Conservation (phyloP, 306 rosid species). For the Trifolium repens region DNA sequence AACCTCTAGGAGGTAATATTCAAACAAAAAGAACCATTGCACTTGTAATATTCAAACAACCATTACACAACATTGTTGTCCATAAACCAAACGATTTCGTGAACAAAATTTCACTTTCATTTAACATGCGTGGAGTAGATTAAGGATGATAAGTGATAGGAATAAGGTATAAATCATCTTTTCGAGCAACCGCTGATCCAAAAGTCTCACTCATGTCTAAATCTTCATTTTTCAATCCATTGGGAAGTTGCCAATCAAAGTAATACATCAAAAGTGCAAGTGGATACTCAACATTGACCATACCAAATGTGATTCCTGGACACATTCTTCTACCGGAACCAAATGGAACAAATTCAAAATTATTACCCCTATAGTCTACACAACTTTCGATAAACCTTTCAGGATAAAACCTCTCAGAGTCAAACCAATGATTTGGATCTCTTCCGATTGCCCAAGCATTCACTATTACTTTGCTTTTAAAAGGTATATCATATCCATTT, state of each 20-base stretch:
- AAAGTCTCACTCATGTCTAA: not conserved
- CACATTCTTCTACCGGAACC: conserved; percentile 52
- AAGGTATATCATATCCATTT: conserved; percentile 45
- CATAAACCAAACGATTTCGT: not conserved
- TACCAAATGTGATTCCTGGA: conserved; percentile 24
- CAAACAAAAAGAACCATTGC: too few species aligned
- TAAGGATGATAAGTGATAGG: not conserved
- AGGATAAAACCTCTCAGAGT: conserved; percentile 36
- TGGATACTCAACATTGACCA: conserved; percentile 24
- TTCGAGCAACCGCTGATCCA: not conserved
- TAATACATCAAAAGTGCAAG: conserved; percentile 40
- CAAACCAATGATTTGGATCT: conserved; percentile 42
- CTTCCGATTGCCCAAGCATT: conserved; percentile 53
- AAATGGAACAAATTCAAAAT: conserved; percentile 44
- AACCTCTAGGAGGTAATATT: too few species aligned
- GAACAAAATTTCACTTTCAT: not conserved
- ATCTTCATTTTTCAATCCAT: not conserved
- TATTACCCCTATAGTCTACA: conserved; percentile 28
- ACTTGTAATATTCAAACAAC: too few species aligned
- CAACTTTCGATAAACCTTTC: conserved; percentile 38
- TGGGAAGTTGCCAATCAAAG: conserved; percentile 45
- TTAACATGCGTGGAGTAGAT: not conserved
- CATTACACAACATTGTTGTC: not conserved
- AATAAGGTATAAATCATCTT: not conserved
- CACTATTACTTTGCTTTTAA: conserved; percentile 29